These are phyloP conservation scores for Domatiomyces globalis DNA, from an alignment of 2,329 filamentous ascomycete species.

Conservation along the genomic window DNA sequence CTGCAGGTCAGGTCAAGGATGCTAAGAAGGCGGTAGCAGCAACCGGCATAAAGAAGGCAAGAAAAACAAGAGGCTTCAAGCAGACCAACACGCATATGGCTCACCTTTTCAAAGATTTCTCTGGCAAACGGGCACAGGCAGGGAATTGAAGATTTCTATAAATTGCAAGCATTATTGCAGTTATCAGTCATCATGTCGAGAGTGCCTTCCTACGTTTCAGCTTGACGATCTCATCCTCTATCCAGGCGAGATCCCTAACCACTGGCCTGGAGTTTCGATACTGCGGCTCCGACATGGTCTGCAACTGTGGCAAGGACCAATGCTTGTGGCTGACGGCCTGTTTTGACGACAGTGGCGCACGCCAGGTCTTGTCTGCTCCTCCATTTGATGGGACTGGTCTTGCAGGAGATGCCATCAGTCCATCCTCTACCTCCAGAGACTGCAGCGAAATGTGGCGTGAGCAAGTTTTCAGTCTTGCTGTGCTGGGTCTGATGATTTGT, in stretches of 20 bases:
- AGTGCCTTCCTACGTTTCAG: not conserved
- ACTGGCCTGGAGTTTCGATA: not conserved
- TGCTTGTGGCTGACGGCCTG: not conserved
- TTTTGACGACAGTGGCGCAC: not conserved
- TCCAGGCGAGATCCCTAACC: not conserved
- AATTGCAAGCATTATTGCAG: not conserved
- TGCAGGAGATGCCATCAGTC: not conserved
- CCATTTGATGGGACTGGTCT: not conserved
- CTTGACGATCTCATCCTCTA: not conserved
- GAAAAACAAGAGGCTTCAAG: conserved; percentile 63
- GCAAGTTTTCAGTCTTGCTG: not conserved
- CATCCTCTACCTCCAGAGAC: not conserved
- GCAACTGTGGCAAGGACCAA: not conserved
- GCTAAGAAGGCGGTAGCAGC: conserved; percentile 58
- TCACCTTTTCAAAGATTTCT: not conserved
- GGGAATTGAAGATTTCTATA: not conserved
- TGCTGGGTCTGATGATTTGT: not conserved
- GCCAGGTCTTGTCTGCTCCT: not conserved
- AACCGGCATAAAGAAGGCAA: conserved; percentile 52
- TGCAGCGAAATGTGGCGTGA: not conserved
- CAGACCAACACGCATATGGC: conserved; percentile 80
- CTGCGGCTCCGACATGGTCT: not conserved
- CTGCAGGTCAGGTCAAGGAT: conserved; percentile 58
- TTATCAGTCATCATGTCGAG: not conserved
- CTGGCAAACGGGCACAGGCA: not conserved